A percentile compares a stretch with the other conserved stretches of the same genome.
Conservation (phyloP, 2,329 filamentous ascomycete genomes). For the Hymenoscyphus occultus region DNA sequence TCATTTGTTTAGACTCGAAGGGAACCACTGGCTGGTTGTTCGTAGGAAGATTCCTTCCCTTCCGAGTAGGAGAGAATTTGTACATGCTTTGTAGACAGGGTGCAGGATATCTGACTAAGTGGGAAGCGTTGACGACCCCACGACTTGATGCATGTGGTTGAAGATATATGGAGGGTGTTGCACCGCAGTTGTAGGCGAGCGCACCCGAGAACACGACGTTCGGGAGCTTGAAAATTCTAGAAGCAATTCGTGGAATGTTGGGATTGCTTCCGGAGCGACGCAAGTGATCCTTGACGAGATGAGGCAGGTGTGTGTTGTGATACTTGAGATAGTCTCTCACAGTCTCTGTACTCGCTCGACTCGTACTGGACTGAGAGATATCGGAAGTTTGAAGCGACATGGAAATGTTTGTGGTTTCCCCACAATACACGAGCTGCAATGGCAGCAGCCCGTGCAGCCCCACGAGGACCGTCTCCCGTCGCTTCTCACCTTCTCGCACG, state of each 20-base stretch:
- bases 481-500: no score
- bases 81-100: neutral
- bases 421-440: no score
- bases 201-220: neutral
- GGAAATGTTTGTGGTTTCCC: no score
- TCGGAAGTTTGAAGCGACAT: no score
- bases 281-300: neutral
- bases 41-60: neutral
- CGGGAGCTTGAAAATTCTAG: neutral
- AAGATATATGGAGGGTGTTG: neutral
- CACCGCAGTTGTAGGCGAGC: neutral
- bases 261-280: neutral
- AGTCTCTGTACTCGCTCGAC: no score
- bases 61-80: neutral
- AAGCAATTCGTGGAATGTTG: neutral
- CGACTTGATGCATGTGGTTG: neutral
- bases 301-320: neutral
- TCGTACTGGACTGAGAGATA: no score
- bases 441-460: no score
- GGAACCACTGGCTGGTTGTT: neutral
- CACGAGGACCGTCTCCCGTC: no score
- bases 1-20: neutral
- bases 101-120: conserved; percentile 1
- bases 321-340: neutral
- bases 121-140: neutral